Base-by-base conservation (phyloP, 2,329 filamentous ascomycete genomes). In the Neonectria coccinea region DNA sequence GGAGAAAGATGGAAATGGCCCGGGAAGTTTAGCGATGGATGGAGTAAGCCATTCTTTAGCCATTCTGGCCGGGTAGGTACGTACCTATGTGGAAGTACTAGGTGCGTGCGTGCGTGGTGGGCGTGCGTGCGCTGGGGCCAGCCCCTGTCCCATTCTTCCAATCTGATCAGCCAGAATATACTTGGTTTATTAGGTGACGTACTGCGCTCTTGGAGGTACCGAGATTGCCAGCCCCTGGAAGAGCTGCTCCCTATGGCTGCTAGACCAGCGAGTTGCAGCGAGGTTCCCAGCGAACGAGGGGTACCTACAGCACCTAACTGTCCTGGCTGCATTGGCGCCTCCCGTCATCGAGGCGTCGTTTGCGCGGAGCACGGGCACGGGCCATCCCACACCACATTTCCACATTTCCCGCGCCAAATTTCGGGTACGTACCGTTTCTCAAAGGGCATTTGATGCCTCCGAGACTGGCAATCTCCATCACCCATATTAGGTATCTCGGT, bases 1-100 rank as follows among this genome's bases (percentile, higher is more conserved):
- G 61, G 55, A 58, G 55, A 59, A 51, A 51, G 50, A 64, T 59
- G 56, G 57, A 48, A 60, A 60, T 60, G 57, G 31, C 50, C 57
- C 57, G 57, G 55, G 58, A 64, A 56, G 47, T 64, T 59, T 52
- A 59, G 56, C 52, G 39, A 53, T 59, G 25, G 22, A 59, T 44
- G 25, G 56, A 59, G 48, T 27, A 59, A 59, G 48, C 56, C 27
- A 33, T 33, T 47, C 22, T 52, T 52, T 36, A 54, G 60, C 55
- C 59, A 54, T 36, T 51, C 33, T 60, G 16, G 42, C 44, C 22
- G 42, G 50, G 39, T 50, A 53, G 50, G 39, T 50, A 53, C 48
- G 16, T 52, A 25, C 22, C 44, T 55, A 18, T 45, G 44, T 54
- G 44, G 45, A 25, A 2, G 25, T 6, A 25, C 25, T 42, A 31